Evolutionary conservation across 805 yeast genomes (phyloP), one percentile per base, ranked within the genome.

Genomic region (Starmera caribaea): DNA sequence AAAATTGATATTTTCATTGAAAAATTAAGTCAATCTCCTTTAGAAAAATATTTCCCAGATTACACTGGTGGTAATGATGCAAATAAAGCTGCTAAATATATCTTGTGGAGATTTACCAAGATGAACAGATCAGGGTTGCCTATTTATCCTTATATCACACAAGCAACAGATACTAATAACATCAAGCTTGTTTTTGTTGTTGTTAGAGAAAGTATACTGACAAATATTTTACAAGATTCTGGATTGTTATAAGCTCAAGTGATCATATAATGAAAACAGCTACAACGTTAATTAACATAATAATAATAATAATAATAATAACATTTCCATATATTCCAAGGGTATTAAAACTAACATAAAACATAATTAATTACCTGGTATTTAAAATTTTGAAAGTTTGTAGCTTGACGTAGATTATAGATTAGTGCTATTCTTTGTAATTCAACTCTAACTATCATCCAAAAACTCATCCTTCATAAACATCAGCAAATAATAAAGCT

Each of bases 91-190:
- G 95, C 92, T 30, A 87, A 86, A 59, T 88, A 87, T 53, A 86
- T 89, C 42, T 69, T 88, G 34, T 86, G 95, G 95, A 72, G 95
- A 54, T 88, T 88, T 57, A 79, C 85, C 32, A 87, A 82, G 57
- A 76, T 85, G 36, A 89, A 88, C 57, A 70, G 94, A 47, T 79
- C 92, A 1, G 86, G 87, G 16, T 66, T 87, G 45, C 82, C 80
- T 44, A 74, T 89, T 29, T 84, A 83, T 52, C 96, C 96, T 11
- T 95, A 88, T 59, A 83, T 88, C 17, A 88, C 97, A 4, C 96
- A 88, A 60, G 96, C 96, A 0, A 88, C 96, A 0, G 96, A 88
- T 57, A 88, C 96, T 7, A 78, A 86, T 26, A 88, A 88, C 59
- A 87, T 89, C 45, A 78, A 82, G 53, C 64, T 87, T 51, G 96